These are phyloP conservation scores for Fonsecaea monophora DNA, from an alignment of 2,329 filamentous ascomycete genomes.

Conservation along the genomic window DNA sequence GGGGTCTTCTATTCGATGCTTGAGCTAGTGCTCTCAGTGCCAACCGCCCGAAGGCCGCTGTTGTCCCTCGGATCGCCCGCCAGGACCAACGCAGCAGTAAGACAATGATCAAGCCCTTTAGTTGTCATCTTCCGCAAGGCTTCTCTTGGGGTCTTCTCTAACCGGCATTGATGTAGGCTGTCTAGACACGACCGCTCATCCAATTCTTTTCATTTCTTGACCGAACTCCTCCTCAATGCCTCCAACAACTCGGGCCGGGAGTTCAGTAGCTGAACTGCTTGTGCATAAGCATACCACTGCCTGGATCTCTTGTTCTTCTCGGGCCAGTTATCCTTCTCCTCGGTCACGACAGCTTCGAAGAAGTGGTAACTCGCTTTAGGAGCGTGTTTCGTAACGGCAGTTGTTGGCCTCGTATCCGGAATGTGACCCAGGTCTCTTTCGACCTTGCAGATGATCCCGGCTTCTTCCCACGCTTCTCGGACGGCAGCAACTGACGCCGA, in stretches of 20 bases:
- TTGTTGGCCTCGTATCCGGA: constrained; percentile 72
- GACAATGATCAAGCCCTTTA: not conserved
- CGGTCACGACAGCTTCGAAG: constrained; percentile 82
- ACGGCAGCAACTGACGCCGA: constrained; percentile 82
- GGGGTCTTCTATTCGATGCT: constrained; percentile 26
- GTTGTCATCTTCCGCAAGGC: constrained; percentile 1
- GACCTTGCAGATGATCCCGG: constrained; percentile 85
- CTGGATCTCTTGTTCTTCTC: constrained; percentile 90
- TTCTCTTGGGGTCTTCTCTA: constrained; percentile 10
- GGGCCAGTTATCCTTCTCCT: constrained; percentile 87
- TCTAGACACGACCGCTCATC: not conserved
- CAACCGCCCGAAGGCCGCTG: constrained; percentile 8
- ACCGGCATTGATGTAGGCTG: constrained; percentile 2
- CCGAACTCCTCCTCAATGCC: constrained; percentile 80
- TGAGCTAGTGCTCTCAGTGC: constrained; percentile 15
- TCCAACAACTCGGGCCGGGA: constrained; percentile 85
- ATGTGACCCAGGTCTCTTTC: constrained; percentile 87
- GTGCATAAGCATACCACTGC: constrained; percentile 84
- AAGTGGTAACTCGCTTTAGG: constrained; percentile 70
- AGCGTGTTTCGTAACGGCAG: constrained; percentile 61
- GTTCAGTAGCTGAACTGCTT: constrained; percentile 79
- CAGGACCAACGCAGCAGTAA: constrained; percentile 1
- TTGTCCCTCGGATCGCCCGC: not conserved
- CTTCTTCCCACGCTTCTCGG: constrained; percentile 97
- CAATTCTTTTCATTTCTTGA: constrained; percentile 53